Conservation (phyloP, 495 filamentous ascomycete genomes). For the Venustampulla echinocandica region DNA sequence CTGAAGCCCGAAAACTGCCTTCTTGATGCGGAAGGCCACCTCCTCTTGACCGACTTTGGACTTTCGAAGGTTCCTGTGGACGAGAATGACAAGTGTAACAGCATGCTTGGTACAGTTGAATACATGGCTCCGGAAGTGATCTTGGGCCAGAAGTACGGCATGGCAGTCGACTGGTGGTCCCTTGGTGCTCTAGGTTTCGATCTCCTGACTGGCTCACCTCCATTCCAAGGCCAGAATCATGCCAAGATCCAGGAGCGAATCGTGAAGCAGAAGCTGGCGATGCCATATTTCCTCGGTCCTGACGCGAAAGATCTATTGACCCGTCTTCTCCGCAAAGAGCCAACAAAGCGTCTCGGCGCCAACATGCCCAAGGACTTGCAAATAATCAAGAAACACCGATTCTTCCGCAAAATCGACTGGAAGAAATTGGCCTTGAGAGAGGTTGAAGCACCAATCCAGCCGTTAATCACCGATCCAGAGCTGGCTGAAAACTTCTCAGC, state of each 20-base stretch:
- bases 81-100: slow-evolving; percentile 70
- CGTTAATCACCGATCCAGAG: slow-evolving; percentile 87
- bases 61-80: slow-evolving; percentile 90
- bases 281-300: slow-evolving; percentile 80
- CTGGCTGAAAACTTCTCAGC: slow-evolving; percentile 87
- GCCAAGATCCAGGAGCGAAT: slow-evolving; percentile 91
- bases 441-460: slow-evolving; percentile 76
- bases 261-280: slow-evolving; percentile 72
- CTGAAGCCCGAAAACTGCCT: slow-evolving; percentile 98
- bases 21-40: slow-evolving; percentile 80
- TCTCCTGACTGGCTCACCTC: slow-evolving; percentile 80
- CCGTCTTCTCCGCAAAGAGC: slow-evolving; percentile 82
- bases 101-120: slow-evolving; percentile 84
- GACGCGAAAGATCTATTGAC: slow-evolving; percentile 92
- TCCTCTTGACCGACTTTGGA: slow-evolving; percentile 93
- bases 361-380: slow-evolving; percentile 81
- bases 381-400: slow-evolving; percentile 85
- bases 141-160: slow-evolving; percentile 74
- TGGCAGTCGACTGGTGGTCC: slow-evolving; percentile 97
- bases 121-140: slow-evolving; percentile 99
- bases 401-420: slow-evolving; percentile 97
- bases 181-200: slow-evolving; percentile 88
- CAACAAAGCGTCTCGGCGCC: slow-evolving; percentile 74
- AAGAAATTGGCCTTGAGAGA: slow-evolving; percentile 67
- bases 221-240: slow-evolving; percentile 83